A percentile compares a stretch with the other conserved stretches of the same genome.
Evolutionary conservation across 2,329 filamentous ascomycete species (phyloP).

Genomic region (Xylariaceae sp.): DNA sequence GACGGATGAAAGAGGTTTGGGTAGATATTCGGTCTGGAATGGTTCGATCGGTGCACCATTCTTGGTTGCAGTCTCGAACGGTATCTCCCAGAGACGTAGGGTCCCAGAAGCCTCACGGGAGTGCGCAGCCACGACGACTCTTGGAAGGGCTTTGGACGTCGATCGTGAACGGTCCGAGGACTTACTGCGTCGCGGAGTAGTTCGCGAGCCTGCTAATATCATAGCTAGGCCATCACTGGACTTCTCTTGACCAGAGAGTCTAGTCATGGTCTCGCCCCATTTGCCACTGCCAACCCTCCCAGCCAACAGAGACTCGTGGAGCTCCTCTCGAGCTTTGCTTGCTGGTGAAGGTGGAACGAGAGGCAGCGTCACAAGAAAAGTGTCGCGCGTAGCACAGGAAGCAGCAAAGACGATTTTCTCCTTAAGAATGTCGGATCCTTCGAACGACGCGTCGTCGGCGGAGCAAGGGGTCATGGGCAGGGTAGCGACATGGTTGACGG

Average conservation of each 20-base stretch:
- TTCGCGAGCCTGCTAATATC: slow-evolving; percentile 41
- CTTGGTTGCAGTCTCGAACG: slow-evolving; percentile 40
- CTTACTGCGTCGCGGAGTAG: slow-evolving; percentile 27
- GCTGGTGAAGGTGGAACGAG: slow-evolving; percentile 57
- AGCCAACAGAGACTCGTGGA: slow-evolving; percentile 46
- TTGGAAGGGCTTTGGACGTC: slow-evolving; percentile 25
- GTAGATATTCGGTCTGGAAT: slow-evolving; percentile 58
- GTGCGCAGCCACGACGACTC: slow-evolving; percentile 56
- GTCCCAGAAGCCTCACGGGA: slow-evolving; percentile 56
- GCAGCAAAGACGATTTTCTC: slow-evolving; percentile 59
- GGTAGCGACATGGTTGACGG: slow-evolving; percentile 52
- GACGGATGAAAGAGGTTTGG: slow-evolving; percentile 49
- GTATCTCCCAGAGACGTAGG: slow-evolving; percentile 55
- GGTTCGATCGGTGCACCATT: slow-evolving; percentile 34
- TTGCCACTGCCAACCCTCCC: slow-evolving; percentile 54
- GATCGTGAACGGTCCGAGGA: slow-evolving; percentile 34
- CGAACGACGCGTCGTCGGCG: slow-evolving; percentile 45
- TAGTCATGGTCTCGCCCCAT: slow-evolving; percentile 58
- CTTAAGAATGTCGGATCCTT: slow-evolving; percentile 44
- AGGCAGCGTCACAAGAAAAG: slow-evolving; percentile 55
- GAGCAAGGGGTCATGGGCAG: slow-evolving; percentile 47
- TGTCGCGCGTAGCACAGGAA: slow-evolving; percentile 52
- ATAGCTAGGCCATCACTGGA: slow-evolving; percentile 54
- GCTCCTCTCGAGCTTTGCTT: slow-evolving; percentile 52
- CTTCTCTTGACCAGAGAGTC: slow-evolving; percentile 50